These are phyloP conservation scores for Xerocomus nothofagi DNA, from an alignment of 1,284 basidiomycete genomes.

Conservation along the genomic window DNA sequence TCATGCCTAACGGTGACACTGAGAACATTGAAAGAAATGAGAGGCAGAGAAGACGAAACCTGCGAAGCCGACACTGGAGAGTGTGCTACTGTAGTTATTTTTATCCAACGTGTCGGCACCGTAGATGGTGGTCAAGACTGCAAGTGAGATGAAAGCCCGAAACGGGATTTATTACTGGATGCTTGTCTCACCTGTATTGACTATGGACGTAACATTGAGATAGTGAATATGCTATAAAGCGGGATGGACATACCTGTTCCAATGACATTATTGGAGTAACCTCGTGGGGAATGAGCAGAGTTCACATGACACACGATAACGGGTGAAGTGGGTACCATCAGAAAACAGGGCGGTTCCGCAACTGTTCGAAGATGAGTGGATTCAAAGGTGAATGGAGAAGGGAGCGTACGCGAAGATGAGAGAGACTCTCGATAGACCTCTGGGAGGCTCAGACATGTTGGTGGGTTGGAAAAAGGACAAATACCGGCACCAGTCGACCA, in stretches of 20 bases:
- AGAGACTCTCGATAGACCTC: constrained; percentile 56
- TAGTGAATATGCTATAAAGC: neutral
- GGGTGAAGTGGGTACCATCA: constrained; percentile 55
- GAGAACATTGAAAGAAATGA: constrained; percentile 1
- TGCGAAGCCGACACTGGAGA: constrained; percentile 74
- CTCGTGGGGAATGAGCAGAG: constrained; percentile 38
- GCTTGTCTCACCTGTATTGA: constrained; percentile 60
- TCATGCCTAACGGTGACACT: constrained; percentile 42
- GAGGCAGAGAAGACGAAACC: constrained; percentile 40
- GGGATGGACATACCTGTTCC: constrained; percentile 56
- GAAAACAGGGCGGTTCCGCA: constrained; percentile 87
- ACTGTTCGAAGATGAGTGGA: constrained; percentile 36
- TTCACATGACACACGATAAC: neutral
- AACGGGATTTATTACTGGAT: neutral
- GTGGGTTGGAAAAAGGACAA: neutral
- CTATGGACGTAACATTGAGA: constrained; percentile 14
- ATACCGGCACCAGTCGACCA: neutral
- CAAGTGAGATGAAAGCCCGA: constrained; percentile 3
- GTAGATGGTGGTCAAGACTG: constrained; percentile 69
- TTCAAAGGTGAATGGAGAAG: neutral
- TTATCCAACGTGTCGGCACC: constrained; percentile 49
- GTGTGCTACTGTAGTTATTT: constrained; percentile 58
- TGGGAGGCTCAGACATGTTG: constrained; percentile 24
- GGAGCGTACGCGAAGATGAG: constrained; percentile 74
- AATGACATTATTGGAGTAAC: constrained; percentile 83